Percentiles rank a stretch among this genome's conserved stretches.
Conservation (phyloP, 202 grass and related monocot genomes). For the Bolboschoenoplectus hybrid region DNA sequence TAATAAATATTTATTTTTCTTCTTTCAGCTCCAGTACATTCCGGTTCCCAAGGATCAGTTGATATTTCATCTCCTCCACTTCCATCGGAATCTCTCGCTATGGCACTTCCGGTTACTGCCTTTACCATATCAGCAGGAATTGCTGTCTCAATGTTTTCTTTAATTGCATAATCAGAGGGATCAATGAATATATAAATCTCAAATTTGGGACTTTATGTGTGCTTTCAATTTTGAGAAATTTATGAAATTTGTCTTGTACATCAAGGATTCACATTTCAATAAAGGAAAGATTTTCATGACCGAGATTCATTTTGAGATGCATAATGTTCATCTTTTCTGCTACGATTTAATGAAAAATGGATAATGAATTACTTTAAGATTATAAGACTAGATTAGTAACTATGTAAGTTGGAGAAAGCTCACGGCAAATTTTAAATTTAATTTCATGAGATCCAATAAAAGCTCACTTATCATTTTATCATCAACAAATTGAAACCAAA, state of each 20-base stretch:
- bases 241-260: not conserved
- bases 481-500: no score
- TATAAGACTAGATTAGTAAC: no score
- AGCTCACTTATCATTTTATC: no score
- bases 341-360: no score
- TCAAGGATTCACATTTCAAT: not conserved
- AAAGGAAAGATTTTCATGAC: no score
- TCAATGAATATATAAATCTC: not conserved
- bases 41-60: not conserved
- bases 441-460: no score
- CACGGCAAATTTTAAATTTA: no score
- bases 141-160: not conserved
- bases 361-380: no score
- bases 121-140: constrained; percentile 1
- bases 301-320: no score
- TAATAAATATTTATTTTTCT: constrained; percentile 7
- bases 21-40: not conserved
- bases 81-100: not conserved
- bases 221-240: not conserved
- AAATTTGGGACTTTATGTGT: not conserved
- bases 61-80: constrained; percentile 15
- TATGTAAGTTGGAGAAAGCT: no score
- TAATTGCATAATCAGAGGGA: not conserved
- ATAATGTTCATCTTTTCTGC: no score
- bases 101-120: not conserved